Percentiles rank a stretch among this genome's conserved stretches.
Evolutionary conservation across 768 basidiomycete genomes (phyloP).

Genomic region (Phallus indusiatus): DNA sequence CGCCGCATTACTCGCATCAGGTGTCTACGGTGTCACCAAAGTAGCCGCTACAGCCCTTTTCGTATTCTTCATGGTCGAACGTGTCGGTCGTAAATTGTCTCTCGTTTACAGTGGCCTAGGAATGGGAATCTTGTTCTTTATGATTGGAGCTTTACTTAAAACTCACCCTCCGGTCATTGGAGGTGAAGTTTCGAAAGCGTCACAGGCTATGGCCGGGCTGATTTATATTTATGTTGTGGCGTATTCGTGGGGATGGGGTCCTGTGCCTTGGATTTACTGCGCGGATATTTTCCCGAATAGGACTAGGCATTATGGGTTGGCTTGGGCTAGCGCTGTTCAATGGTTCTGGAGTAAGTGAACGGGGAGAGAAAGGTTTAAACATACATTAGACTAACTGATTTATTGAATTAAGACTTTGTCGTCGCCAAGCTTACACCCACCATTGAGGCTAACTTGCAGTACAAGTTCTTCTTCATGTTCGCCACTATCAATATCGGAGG

Average conservation of each 20-base stretch:
- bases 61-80: constrained; percentile 59
- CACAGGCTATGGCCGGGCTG: constrained; percentile 77
- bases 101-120: constrained; percentile 48
- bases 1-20: constrained; percentile 61
- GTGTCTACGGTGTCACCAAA: constrained; percentile 62
- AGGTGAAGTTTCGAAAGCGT: constrained; percentile 37
- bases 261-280: constrained; percentile 33
- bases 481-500: constrained; percentile 63
- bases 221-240: constrained; percentile 83
- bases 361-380: not conserved
- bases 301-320: constrained; percentile 72
- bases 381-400: not conserved
- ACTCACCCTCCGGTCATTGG: constrained; percentile 48
- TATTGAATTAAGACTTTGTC: constrained; percentile 44
- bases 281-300: constrained; percentile 82
- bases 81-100: constrained; percentile 57
- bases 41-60: constrained; percentile 57
- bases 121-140: constrained; percentile 75
- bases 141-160: constrained; percentile 78
- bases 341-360: constrained; percentile 66
- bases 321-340: constrained; percentile 66
- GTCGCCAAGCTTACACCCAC: constrained; percentile 63
- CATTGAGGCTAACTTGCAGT: constrained; percentile 51
- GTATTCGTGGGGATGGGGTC: constrained; percentile 84
- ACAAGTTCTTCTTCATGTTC: constrained; percentile 72